Evolutionary conservation across 345 rosid genomes (phyloP).

Genomic region (Salix udensis): DNA sequence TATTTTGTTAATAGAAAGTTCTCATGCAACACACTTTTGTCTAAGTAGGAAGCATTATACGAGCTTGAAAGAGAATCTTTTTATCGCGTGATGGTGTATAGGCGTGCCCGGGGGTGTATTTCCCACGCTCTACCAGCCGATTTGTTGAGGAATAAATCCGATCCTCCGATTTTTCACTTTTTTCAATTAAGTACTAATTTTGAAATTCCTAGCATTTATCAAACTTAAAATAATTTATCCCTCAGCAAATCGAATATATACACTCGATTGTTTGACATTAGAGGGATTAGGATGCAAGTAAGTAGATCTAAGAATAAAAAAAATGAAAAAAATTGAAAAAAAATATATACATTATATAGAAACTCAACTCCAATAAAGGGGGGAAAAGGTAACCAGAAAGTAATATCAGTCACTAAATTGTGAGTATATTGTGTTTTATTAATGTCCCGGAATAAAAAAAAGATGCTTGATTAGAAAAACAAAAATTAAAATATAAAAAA

Average conservation of each 20-base stretch:
- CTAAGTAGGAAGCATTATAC: background rate
- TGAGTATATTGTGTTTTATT: no score
- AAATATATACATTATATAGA: no score
- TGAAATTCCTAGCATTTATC: background rate
- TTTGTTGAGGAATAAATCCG: background rate
- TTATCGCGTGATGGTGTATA: background rate
- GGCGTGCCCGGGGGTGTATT: background rate
- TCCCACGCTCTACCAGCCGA: background rate
- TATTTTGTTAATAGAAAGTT: background rate
- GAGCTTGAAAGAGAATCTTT: background rate
- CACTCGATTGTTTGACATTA: no score
- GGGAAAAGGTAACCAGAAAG: no score
- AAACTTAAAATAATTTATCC: background rate
- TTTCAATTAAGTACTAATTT: background rate
- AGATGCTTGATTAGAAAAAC: no score
- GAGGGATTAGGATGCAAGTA: no score
- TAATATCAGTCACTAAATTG: no score
- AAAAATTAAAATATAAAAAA: no score
- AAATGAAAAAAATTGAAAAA: no score
- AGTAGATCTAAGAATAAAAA: no score
- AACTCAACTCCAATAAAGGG: no score
- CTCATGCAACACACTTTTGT: background rate
- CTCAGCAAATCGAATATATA: background rate
- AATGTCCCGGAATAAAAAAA: no score
- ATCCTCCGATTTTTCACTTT: background rate